Percentiles rank a stretch among this genome's conserved stretches.
Evolutionary conservation across 371 early-diverging fungal genomes (phyloP).

Genomic region (Rhizopus delemar): DNA sequence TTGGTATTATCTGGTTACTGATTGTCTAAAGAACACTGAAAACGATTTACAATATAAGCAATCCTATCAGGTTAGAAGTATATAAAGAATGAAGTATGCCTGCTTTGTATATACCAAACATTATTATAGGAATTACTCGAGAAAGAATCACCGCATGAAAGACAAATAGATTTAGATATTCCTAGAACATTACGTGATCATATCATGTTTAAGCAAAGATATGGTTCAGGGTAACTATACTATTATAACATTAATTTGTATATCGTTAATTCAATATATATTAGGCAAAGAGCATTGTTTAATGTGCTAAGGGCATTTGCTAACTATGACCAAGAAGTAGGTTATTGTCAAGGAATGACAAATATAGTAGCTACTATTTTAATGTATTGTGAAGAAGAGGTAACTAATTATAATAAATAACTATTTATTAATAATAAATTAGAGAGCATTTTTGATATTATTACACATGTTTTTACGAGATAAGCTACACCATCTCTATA

Average conservation of each 20-base stretch:
- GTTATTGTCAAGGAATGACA: slow-evolving; percentile 95
- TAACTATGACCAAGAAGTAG: slow-evolving; percentile 82
- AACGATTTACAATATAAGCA: slow-evolving; percentile 18
- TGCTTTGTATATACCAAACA: neutral
- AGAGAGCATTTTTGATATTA: slow-evolving; percentile 56
- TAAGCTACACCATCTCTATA: slow-evolving; percentile 55
- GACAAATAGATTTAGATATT: slow-evolving; percentile 71
- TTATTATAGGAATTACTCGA: slow-evolving; percentile 18
- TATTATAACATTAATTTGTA: neutral
- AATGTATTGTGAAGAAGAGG: slow-evolving; percentile 91
- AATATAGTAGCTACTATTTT: slow-evolving; percentile 89
- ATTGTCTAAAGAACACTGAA: slow-evolving; percentile 17
- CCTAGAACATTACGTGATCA: slow-evolving; percentile 64
- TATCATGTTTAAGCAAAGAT: slow-evolving; percentile 67
- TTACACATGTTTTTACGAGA: slow-evolving; percentile 59
- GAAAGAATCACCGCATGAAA: slow-evolving; percentile 43
- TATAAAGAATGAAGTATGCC: neutral
- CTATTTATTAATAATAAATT: neutral
- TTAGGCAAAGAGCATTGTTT: slow-evolving; percentile 69
- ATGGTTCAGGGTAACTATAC: slow-evolving; percentile 59
- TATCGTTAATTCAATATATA: neutral
- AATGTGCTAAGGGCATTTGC: slow-evolving; percentile 89
- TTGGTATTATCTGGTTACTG: slow-evolving; percentile 45
- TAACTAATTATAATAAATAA: slow-evolving; percentile 14
- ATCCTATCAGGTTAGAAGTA: slow-evolving; percentile 26